Evolutionary conservation across 352 stramenopile genomes (phyloP).

Genomic region (Phytopythium montanum): DNA sequence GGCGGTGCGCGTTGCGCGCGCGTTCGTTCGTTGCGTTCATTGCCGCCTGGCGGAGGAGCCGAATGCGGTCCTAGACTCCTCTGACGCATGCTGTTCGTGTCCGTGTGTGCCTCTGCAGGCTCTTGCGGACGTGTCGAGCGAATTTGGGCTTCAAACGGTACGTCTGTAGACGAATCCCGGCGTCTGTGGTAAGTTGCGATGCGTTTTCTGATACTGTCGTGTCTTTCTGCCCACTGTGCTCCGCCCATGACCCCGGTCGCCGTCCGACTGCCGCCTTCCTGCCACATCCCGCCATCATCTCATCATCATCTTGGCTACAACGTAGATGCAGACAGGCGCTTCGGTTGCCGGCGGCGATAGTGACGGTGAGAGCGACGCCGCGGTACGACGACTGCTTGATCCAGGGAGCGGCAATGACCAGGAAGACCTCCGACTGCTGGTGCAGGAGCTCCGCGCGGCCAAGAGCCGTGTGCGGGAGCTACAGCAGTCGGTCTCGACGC

Average conservation of each 20-base stretch:
- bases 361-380: neutral
- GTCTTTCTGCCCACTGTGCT: neutral
- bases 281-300: neutral
- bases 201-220: neutral
- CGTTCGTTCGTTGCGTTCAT: neutral
- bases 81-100: neutral
- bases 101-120: constrained; percentile 10
- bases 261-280: neutral
- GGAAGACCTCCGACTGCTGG: constrained; percentile 15
- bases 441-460: constrained; percentile 12
- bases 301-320: neutral
- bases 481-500: constrained; percentile 39
- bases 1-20: neutral
- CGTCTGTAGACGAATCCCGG: constrained; percentile 1
- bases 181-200: neutral
- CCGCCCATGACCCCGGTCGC: neutral
- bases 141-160: constrained; percentile 19
- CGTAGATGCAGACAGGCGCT: neutral
- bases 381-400: neutral
- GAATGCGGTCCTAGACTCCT: neutral
- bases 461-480: constrained; percentile 23
- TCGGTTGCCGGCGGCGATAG: neutral
- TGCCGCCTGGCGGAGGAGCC: no score
- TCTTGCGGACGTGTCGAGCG: constrained; percentile 14
- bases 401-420: neutral